Evolutionary conservation across 805 yeast genomes (phyloP), one percentile per base, ranked within the genome.

Genomic region (Myxozyma monticola): DNA sequence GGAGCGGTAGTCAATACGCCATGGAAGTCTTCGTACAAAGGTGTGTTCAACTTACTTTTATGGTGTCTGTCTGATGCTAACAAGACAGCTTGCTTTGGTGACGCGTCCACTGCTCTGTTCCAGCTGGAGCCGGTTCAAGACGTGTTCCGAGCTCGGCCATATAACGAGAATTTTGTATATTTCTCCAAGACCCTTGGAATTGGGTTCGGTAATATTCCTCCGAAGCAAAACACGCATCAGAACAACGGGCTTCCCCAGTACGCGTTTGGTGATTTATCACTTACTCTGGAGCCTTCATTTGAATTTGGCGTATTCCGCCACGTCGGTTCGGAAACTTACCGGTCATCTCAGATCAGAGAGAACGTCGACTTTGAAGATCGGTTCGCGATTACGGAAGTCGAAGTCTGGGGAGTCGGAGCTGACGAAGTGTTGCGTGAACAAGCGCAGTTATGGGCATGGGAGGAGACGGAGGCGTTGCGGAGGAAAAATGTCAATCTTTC

Each of bases 341-440:
- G 64, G 30, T 72, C 76, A 0, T 73, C 78, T 6, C 61, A 48
- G 58, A 57, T 57, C 69, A 67, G 57, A 1, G 48, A 51, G 15
- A 22, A 68, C 57, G 20, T 38, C 1, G 76, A 71, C 40, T 85
- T 72, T 61, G 97, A 91, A 64, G 82, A 84, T 52, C 70, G 88
- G 42, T 80, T 91, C 60, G 64, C 76, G 47, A 78, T 91, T 6
- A 79, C 82, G 4, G 90, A 85, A 57, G 70, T 90, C 22, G 96
- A 90, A 64, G 95, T 89, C 0, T 86, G 93, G 90, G 98, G 98
- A 0, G 78, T 88, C 49, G 98, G 97, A 1, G 80, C 87, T 6
- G 80, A 78, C 8, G 79, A 82, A 52, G 95, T 88, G 58, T 69
- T 89, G 40, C 83, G 77, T 26, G 90, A 84, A 54, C 96, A 90